phyloP scores from a whole-genome alignment of 768 basidiomycete species.

The Leccinum rimulosum region DNA sequence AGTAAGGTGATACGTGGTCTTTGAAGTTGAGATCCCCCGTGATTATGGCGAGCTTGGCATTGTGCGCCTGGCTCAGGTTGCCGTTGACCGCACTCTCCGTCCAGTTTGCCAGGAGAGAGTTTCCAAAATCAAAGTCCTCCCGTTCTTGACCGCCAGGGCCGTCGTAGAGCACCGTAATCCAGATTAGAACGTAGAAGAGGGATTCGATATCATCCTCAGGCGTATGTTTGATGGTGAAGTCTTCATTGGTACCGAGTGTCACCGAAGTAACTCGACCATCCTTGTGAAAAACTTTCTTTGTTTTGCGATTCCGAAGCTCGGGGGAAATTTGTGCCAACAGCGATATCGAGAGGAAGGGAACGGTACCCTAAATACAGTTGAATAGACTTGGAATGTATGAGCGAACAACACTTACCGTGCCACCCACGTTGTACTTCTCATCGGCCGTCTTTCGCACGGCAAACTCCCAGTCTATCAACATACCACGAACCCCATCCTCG shows the following conservation, averaged over 20 bases:
- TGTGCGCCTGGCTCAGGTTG: too few species aligned
- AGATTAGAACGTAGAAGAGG: background rate
- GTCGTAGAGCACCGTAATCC: background rate
- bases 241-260: background rate
- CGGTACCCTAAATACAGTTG: background rate
- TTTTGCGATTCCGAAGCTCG: background rate
- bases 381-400: background rate
- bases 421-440: background rate
- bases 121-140: background rate
- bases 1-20: background rate
- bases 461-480: constrained; percentile 1
- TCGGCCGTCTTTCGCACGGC: background rate
- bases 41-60: background rate
- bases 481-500: background rate
- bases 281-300: background rate
- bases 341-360: background rate
- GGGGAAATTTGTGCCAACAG: background rate
- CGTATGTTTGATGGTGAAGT: background rate
- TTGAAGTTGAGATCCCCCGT: background rate
- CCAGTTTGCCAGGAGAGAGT: background rate
- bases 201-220: background rate
- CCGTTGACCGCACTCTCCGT: background rate
- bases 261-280: background rate
- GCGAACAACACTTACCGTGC: background rate
- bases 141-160: background rate